Percentiles rank a stretch among this genome's conserved stretches.
phyloP scores from a whole-genome alignment of 2,329 filamentous ascomycete species.

The Calonectria montana region DNA sequence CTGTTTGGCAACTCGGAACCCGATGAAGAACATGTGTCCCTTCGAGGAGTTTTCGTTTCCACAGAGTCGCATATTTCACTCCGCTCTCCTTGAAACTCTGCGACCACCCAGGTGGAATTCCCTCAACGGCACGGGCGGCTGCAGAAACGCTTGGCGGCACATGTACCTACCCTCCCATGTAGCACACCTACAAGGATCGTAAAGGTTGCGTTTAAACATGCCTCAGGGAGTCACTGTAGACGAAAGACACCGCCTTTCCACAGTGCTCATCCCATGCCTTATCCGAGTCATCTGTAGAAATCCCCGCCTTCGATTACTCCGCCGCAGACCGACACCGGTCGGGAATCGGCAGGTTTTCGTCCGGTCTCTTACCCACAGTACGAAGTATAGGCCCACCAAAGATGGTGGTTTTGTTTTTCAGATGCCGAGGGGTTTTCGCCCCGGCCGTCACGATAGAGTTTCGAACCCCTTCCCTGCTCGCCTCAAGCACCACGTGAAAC shows the following conservation, averaged over 20 bases:
- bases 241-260: neutral
- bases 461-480: conserved; percentile 1
- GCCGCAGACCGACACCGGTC: conserved; percentile 19
- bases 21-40: neutral
- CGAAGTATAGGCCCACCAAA: neutral
- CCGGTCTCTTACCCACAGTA: neutral
- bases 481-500: conserved; percentile 13
- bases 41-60: neutral
- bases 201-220: conserved; percentile 12
- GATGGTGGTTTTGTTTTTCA: neutral
- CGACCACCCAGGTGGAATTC: conserved; percentile 18
- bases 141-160: conserved; percentile 6
- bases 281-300: neutral
- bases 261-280: conserved; percentile 5
- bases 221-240: conserved; percentile 13
- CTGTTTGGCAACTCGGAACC: neutral
- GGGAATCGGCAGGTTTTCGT: conserved; percentile 6
- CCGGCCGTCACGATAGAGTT: neutral
- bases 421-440: neutral
- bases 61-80: neutral
- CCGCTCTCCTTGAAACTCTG: neutral
- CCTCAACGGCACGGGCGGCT: conserved; percentile 26
- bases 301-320: conserved; percentile 9
- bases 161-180: conserved; percentile 11
- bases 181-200: conserved; percentile 14